A percentile compares a stretch with the other conserved stretches of the same genome.
phyloP scores from a whole-genome alignment of 192 early-diverging fungal genomes.

The Backusella tuberculispora region DNA sequence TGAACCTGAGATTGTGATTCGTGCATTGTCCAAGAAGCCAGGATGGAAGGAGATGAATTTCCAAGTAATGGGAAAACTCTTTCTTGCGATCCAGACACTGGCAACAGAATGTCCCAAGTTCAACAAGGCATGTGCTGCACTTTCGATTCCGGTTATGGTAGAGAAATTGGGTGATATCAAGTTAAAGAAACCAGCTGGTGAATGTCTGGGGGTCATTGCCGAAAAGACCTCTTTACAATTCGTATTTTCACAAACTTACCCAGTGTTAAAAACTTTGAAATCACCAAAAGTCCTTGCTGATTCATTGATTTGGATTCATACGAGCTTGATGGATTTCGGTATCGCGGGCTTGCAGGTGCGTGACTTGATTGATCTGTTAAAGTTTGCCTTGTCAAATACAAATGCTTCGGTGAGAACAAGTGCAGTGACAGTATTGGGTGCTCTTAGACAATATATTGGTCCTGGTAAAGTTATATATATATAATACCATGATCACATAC shows the following conservation, averaged over 20 bases:
- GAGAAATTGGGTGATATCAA: constrained; percentile 98
- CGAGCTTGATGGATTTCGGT: constrained; percentile 90
- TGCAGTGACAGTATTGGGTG: constrained; percentile 81
- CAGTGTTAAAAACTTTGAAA: constrained; percentile 78
- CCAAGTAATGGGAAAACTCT: constrained; percentile 80
- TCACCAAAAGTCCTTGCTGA: constrained; percentile 92
- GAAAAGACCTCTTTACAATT: constrained; percentile 80
- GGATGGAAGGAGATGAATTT: constrained; percentile 99
- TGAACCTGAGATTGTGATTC: constrained; percentile 83
- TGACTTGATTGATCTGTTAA: constrained; percentile 85
- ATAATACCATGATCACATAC: not conserved
- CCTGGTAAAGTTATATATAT: constrained; percentile 63
- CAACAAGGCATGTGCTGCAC: constrained; percentile 68
- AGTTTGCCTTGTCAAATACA: constrained; percentile 79
- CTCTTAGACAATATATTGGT: constrained; percentile 81
- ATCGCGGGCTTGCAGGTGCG: constrained; percentile 75
- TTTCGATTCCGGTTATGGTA: constrained; percentile 68
- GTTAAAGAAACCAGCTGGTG: constrained; percentile 82
- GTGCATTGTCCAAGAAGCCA: constrained; percentile 79
- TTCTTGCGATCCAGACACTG: constrained; percentile 75
- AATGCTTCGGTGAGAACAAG: constrained; percentile 82
- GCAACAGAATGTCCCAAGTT: constrained; percentile 68
- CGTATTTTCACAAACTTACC: constrained; percentile 79
- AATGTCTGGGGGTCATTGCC: constrained; percentile 77
- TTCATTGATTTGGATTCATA: constrained; percentile 84